A percentile compares a stretch with the other conserved stretches of the same genome.
Evolutionary conservation across 2,329 filamentous ascomycete species (phyloP).

Genomic region (Pyrenophora tritici-repentis): DNA sequence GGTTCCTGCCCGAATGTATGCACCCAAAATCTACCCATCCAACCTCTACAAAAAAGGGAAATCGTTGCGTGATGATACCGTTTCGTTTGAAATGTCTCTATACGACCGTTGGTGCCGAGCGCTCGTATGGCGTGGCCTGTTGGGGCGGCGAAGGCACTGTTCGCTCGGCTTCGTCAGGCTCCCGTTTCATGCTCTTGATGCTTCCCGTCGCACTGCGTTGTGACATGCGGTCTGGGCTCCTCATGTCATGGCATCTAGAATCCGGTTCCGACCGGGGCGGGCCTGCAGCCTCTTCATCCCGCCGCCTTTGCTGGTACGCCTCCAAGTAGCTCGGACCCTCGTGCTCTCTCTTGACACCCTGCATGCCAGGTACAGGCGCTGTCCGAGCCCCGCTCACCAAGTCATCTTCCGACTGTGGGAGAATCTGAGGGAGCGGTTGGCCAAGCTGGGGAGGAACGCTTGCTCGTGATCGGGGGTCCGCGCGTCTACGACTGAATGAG

Average conservation of each 20-base stretch:
- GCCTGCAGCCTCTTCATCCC: slow-evolving; percentile 33
- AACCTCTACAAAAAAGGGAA: slow-evolving; percentile 4
- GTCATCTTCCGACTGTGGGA: slow-evolving; percentile 40
- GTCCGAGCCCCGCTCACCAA: slow-evolving; percentile 44
- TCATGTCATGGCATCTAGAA: slow-evolving; percentile 33
- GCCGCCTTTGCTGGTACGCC: slow-evolving; percentile 38
- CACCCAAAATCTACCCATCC: slow-evolving; percentile 5
- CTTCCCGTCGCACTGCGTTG: slow-evolving; percentile 43
- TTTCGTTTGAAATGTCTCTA: neutral
- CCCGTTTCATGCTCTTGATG: slow-evolving; percentile 42
- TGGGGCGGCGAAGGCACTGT: slow-evolving; percentile 26
- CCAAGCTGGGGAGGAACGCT: slow-evolving; percentile 45
- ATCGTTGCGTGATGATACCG: slow-evolving; percentile 1
- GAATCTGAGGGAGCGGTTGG: slow-evolving; percentile 40
- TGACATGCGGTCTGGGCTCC: slow-evolving; percentile 42
- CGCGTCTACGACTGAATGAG: slow-evolving; percentile 43
- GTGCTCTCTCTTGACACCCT: slow-evolving; percentile 36
- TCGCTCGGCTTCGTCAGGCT: slow-evolving; percentile 36
- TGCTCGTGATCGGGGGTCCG: slow-evolving; percentile 37
- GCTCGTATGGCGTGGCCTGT: slow-evolving; percentile 20
- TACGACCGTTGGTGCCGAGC: slow-evolving; percentile 9
- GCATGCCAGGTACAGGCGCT: slow-evolving; percentile 37
- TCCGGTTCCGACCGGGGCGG: slow-evolving; percentile 31
- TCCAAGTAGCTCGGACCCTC: slow-evolving; percentile 37
- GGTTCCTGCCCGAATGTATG: slow-evolving; percentile 35